Conservation (phyloP, 1,139 yeast genomes). For the Williopsis jadinii region DNA sequence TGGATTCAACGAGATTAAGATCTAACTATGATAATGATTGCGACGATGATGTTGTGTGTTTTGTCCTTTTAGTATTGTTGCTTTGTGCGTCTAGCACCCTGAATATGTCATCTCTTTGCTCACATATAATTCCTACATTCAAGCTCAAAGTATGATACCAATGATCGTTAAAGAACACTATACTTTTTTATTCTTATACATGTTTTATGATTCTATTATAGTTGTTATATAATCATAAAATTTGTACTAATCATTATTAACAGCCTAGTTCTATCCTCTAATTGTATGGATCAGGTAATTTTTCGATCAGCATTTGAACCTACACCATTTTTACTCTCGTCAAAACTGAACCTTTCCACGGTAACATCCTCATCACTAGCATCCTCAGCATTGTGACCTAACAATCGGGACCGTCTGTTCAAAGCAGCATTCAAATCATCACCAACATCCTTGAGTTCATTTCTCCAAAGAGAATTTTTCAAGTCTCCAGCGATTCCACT, state of each 20-base stretch:
- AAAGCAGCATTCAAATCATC: conserved; percentile 11
- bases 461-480: conserved; percentile 17
- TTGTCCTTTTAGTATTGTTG: too few species aligned
- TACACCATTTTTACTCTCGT: background rate
- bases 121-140: too few species aligned
- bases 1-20: background rate
- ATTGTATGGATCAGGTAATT: background rate
- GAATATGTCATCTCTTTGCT: too few species aligned
- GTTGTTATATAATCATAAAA: too few species aligned
- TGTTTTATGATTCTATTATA: too few species aligned
- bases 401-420: background rate
- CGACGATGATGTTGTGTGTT: too few species aligned
- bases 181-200: too few species aligned
- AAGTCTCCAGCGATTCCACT: conserved; percentile 13
- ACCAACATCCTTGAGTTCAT: conserved; percentile 12
- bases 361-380: background rate
- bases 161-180: too few species aligned
- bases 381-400: background rate
- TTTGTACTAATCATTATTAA: too few species aligned
- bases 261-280: too few species aligned
- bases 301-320: background rate
- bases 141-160: too few species aligned
- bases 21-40: background rate
- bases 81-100: too few species aligned
- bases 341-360: background rate